Evolutionary conservation across 352 stramenopile species (phyloP).

Genomic region (Phytophthora multivora): DNA sequence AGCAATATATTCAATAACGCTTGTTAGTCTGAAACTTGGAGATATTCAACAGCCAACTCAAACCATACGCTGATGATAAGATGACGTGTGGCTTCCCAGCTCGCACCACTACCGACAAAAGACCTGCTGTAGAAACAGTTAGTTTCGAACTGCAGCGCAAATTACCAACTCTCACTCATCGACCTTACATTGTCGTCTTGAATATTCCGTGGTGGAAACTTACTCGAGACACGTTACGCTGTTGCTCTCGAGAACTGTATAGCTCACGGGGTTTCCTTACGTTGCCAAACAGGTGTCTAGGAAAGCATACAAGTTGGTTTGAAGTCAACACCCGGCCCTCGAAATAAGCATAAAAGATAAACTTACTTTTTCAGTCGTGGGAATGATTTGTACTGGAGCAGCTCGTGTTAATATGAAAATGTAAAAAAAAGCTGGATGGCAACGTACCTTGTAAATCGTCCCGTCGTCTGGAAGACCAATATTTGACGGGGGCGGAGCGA

Average conservation of each 20-base stretch:
- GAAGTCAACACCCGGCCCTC: not conserved
- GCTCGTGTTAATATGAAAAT: not conserved
- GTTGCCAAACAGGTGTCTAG: slow-evolving; percentile 71
- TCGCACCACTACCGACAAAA: slow-evolving; percentile 55
- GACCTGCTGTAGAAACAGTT: slow-evolving; percentile 35
- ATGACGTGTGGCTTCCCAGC: slow-evolving; percentile 68
- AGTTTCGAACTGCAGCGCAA: not conserved
- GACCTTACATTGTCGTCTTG: slow-evolving; percentile 54
- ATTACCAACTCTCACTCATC: not conserved
- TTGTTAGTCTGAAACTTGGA: slow-evolving; percentile 1
- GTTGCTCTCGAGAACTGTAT: slow-evolving; percentile 71
- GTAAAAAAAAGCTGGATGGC: not conserved
- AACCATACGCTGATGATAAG: slow-evolving; percentile 68
- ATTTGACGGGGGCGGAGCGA: slow-evolving; percentile 77
- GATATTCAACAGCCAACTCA: not conserved
- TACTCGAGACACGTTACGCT: slow-evolving; percentile 72
- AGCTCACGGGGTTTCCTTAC: slow-evolving; percentile 77
- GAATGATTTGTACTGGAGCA: slow-evolving; percentile 77
- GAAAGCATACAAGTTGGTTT: not conserved
- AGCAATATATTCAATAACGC: not conserved
- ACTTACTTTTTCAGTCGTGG: slow-evolving; percentile 80
- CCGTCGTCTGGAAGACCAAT: slow-evolving; percentile 80
- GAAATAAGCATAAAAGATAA: no score
- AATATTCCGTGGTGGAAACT: slow-evolving; percentile 81
- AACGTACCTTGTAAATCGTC: slow-evolving; percentile 72